These are phyloP conservation scores for Drosera capensis DNA, from an alignment of 148 eudicot species.

Conservation along the genomic window DNA sequence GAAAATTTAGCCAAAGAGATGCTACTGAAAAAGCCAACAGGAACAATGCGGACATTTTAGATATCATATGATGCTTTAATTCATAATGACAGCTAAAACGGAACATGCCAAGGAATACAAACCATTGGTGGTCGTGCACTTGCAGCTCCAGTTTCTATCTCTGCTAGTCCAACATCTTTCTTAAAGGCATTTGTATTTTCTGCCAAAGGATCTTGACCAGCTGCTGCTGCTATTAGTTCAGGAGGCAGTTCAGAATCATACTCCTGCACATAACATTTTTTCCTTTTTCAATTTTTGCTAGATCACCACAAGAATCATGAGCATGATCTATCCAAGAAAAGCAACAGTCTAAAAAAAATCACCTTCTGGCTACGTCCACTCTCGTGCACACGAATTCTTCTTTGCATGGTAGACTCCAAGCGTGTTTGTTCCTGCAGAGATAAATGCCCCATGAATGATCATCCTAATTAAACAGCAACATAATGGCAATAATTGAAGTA, in stretches of 20 bases:
- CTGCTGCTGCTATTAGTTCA: conserved; percentile 91
- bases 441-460: not conserved
- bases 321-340: conserved; percentile 3
- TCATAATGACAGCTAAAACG: not conserved
- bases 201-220: conserved; percentile 45
- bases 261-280: too few relatives aligned
- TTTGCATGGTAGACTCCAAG: conserved; percentile 82
- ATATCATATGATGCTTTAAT: too few relatives aligned
- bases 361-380: conserved; percentile 96
- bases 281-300: conserved; percentile 5
- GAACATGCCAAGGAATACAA: conserved; percentile 9
- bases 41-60: not conserved
- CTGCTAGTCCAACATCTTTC: conserved; percentile 37
- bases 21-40: too few relatives aligned
- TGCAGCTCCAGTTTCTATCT: conserved; percentile 30
- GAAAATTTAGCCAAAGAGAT: too few relatives aligned
- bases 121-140: conserved; percentile 48
- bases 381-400: conserved; percentile 79
- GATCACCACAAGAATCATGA: conserved; percentile 5
- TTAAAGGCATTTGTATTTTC: conserved; percentile 41
- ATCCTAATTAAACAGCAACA: not conserved
- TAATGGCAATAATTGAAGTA: not conserved
- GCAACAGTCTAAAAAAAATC: conserved; percentile 11
- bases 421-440: conserved; percentile 75
- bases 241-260: conserved; percentile 99